A percentile compares a stretch with the other conserved stretches of the same genome.
phyloP scores from a whole-genome alignment of 805 yeast genomes.

The Candida berthetii region DNA sequence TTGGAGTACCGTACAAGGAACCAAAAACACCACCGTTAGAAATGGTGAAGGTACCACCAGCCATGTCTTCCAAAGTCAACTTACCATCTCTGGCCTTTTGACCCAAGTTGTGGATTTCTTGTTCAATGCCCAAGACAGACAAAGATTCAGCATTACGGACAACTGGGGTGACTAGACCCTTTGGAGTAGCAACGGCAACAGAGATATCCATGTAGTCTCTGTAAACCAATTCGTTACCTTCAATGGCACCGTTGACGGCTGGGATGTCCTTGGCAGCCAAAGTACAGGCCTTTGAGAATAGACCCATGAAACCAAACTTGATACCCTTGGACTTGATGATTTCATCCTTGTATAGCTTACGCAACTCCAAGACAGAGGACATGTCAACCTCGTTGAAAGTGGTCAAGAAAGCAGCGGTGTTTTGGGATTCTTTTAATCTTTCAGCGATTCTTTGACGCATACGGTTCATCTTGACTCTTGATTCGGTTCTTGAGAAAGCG shows the following conservation, averaged over 20 bases:
- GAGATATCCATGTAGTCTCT: conserved; percentile 96
- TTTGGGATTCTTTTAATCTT: conserved; percentile 98
- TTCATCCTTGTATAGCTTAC: conserved; percentile 96
- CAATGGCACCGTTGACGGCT: conserved; percentile 92
- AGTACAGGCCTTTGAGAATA: conserved; percentile 89
- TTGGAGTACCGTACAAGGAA: conserved; percentile 96
- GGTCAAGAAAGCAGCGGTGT: conserved; percentile 96
- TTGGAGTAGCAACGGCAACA: conserved; percentile 97
- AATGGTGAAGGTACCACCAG: conserved; percentile 98
- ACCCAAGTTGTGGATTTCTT: conserved; percentile 77
- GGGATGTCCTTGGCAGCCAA: conserved; percentile 94
- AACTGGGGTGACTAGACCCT: conserved; percentile 97
- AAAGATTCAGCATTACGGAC: conserved; percentile 94
- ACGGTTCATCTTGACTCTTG: conserved; percentile 96
- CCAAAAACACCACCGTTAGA: conserved; percentile 99
- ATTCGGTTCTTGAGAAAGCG: conserved; percentile 73
- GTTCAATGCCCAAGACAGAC: conserved; percentile 82
- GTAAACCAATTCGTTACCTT: conserved; percentile 88
- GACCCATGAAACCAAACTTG: conserved; percentile 98
- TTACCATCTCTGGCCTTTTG: conserved; percentile 95
- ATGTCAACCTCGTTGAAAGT: conserved; percentile 98
- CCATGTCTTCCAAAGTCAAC: conserved; percentile 95
- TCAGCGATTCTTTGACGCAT: conserved; percentile 99
- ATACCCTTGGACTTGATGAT: conserved; percentile 87
- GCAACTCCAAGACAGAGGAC: conserved; percentile 86